These are phyloP conservation scores for Salix dunnii DNA, from an alignment of 345 rosid genomes.

Conservation along the genomic window DNA sequence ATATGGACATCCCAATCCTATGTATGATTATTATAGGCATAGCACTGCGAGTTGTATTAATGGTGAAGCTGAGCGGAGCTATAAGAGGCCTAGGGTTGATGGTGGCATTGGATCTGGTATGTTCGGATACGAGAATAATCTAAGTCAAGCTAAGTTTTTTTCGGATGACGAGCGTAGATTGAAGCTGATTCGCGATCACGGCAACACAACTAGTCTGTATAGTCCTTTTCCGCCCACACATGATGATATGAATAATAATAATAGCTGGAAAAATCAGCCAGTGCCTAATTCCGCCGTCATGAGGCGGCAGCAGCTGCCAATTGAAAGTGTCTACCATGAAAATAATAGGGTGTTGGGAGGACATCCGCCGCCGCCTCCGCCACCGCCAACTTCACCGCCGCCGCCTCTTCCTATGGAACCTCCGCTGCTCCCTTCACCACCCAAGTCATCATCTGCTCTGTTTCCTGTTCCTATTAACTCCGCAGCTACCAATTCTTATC, in stretches of 20 bases:
- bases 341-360: slow-evolving; percentile 1
- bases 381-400: slow-evolving; percentile 64
- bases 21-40: neutral
- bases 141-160: slow-evolving; percentile 15
- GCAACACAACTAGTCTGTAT: slow-evolving; percentile 25
- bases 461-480: slow-evolving; percentile 47
- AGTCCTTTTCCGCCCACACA: neutral
- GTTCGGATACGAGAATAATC: slow-evolving; percentile 14
- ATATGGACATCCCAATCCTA: no score
- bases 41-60: slow-evolving; percentile 21
- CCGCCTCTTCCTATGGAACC: slow-evolving; percentile 60
- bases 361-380: slow-evolving; percentile 40
- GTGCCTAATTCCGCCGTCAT: neutral
- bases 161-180: slow-evolving; percentile 69
- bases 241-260: neutral
- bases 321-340: neutral
- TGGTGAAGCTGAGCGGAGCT: slow-evolving; percentile 50
- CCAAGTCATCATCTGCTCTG: slow-evolving; percentile 37
- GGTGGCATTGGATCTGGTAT: slow-evolving; percentile 22
- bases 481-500: slow-evolving; percentile 22
- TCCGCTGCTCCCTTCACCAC: slow-evolving; percentile 28
- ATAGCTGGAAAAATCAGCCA: neutral
- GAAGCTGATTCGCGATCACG: slow-evolving; percentile 82
- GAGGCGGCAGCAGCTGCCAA: neutral
- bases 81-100: slow-evolving; percentile 67